Evolutionary conservation across 257 asterid genomes (phyloP).

Genomic region (Solanum pimpinellifolium): DNA sequence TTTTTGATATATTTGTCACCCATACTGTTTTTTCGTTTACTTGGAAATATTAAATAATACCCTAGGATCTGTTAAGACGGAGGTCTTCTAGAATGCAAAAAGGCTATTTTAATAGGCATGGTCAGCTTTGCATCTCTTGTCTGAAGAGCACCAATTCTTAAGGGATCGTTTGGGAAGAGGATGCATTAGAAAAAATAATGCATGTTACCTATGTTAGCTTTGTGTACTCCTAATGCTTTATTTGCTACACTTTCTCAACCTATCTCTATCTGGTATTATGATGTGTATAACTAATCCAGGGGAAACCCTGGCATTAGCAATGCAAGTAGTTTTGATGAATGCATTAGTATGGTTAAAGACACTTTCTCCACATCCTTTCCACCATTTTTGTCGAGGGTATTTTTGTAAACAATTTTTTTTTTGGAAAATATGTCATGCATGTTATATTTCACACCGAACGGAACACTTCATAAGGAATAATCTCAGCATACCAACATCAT

Average conservation of each 20-base stretch:
- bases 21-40: not conserved
- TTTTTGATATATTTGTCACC: not conserved
- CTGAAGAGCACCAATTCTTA: not conserved
- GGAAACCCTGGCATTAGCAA: not conserved
- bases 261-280: not conserved
- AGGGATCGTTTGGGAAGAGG: not conserved
- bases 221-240: not conserved
- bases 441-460: not conserved
- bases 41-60: not conserved
- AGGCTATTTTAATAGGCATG: not conserved
- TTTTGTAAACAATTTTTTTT: not conserved
- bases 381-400: not conserved
- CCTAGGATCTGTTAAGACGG: not conserved
- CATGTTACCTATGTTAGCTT: not conserved
- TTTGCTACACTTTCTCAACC: not conserved
- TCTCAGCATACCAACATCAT: not conserved
- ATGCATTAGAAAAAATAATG: not conserved
- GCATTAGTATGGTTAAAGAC: not conserved
- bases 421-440: not conserved
- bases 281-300: not conserved
- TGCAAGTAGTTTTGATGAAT: not conserved
- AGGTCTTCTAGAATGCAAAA: not conserved
- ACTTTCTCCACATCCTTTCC: not conserved
- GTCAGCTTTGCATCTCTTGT: not conserved
- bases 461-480: not conserved